phyloP scores from a whole-genome alignment of 2,329 filamentous ascomycete species.

The Mycosphaerella arachidis region DNA sequence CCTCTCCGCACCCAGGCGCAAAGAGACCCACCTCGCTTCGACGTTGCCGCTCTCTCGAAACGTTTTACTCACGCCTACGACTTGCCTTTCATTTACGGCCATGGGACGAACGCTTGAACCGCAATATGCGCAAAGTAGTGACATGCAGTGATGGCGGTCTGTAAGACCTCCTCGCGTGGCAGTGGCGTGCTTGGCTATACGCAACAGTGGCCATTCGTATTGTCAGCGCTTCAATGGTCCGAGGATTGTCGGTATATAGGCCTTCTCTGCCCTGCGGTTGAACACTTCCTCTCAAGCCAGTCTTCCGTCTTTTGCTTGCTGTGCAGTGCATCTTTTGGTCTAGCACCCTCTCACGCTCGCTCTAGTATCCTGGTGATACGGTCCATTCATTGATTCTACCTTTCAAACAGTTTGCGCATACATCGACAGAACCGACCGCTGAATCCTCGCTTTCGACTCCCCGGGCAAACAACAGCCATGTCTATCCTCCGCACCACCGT shows the following conservation, averaged over 20 bases:
- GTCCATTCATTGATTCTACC: slow-evolving; percentile 5
- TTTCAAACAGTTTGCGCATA: not conserved
- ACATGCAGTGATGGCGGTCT: not conserved
- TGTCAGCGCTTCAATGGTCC: not conserved
- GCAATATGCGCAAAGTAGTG: not conserved
- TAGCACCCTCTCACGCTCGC: slow-evolving; percentile 6
- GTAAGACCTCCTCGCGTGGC: not conserved
- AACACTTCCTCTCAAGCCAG: slow-evolving; percentile 2
- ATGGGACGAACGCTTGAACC: not conserved
- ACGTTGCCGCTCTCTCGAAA: not conserved
- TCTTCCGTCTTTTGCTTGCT: not conserved
- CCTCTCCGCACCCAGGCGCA: not conserved
- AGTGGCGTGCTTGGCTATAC: not conserved
- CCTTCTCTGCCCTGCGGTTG: not conserved
- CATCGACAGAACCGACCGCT: not conserved
- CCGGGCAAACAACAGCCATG: slow-evolving; percentile 18
- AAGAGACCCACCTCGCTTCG: not conserved
- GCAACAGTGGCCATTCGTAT: not conserved
- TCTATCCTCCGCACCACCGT: slow-evolving; percentile 26
- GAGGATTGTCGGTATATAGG: not conserved
- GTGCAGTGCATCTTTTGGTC: slow-evolving; percentile 3
- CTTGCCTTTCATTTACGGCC: not conserved
- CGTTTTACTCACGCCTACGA: not conserved
- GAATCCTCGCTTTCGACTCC: not conserved
- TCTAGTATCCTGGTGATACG: slow-evolving; percentile 7